Conservation (phyloP, 345 rosid species). For the Bruguiera parviflora region DNA sequence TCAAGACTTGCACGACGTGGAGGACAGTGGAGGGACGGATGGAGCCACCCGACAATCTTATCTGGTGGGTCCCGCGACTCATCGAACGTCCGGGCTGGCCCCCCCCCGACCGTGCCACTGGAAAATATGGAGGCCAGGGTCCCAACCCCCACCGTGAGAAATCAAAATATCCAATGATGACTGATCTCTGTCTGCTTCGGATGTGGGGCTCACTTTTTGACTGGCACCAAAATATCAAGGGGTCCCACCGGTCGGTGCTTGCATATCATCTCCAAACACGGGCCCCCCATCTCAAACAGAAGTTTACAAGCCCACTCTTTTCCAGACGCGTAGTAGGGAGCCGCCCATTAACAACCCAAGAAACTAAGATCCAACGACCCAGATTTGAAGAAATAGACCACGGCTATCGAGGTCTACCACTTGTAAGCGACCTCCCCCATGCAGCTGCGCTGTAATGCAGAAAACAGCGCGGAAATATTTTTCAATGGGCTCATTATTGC, state of each 20-base stretch:
- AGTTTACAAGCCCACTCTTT: background rate
- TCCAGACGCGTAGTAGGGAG: background rate
- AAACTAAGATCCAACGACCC: constrained; percentile 1
- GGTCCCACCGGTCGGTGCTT: constrained; percentile 5
- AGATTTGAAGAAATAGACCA: constrained; percentile 3
- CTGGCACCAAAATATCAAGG: background rate
- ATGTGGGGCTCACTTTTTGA: background rate
- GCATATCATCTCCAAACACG: background rate
- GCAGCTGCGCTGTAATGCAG: background rate
- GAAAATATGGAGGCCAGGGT: background rate
- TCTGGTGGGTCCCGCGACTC: background rate
- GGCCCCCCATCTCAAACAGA: background rate
- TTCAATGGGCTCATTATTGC: no score
- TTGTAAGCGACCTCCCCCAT: background rate
- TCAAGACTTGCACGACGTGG: no score
- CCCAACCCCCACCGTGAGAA: background rate
- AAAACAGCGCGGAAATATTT: background rate
- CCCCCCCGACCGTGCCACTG: background rate
- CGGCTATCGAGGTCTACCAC: background rate
- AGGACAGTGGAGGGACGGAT: no score
- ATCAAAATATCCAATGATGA: background rate
- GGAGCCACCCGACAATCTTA: no score
- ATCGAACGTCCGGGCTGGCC: background rate
- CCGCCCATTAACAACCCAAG: background rate
- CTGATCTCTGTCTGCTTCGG: background rate